Conservation (phyloP, 164 flowering plant species). For the Nymphaea colorata region DNA sequence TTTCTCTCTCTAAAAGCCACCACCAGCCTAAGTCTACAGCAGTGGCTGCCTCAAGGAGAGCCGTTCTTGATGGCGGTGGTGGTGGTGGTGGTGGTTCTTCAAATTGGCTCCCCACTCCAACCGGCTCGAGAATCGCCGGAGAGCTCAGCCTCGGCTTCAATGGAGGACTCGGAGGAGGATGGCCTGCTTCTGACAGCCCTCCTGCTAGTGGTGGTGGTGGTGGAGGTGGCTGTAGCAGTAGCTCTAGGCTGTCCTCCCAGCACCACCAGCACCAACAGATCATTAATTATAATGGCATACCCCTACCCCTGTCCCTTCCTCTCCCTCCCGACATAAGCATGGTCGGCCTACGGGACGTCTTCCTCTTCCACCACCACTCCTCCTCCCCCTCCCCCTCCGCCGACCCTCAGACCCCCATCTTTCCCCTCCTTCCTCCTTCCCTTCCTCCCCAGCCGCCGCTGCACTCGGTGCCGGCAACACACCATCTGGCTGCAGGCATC, state of each 20-base stretch:
- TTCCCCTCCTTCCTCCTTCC: neutral
- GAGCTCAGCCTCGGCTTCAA: conserved; percentile 2
- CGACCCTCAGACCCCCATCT: neutral
- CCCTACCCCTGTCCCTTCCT: neutral
- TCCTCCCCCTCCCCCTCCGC: neutral
- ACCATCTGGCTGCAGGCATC: no score
- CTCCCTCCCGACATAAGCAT: neutral
- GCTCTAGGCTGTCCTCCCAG: neutral
- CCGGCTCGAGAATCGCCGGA: neutral
- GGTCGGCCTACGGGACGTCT: neutral
- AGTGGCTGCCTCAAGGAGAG: neutral
- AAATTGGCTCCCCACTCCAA: neutral
- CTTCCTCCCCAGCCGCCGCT: neutral
- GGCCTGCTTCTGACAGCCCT: neutral
- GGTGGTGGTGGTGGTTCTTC: neutral
- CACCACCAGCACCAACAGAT: neutral
- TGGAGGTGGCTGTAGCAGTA: neutral
- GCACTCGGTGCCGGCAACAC: neutral
- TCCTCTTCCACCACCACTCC: neutral
- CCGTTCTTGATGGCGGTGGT: neutral
- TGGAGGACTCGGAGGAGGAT: conserved; percentile 1
- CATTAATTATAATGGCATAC: neutral
- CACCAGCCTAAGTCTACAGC: neutral
- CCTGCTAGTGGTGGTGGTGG: neutral
- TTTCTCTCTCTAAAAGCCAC: neutral